Base-by-base conservation (phyloP, 1,284 basidiomycete genomes). In the Papiliotrema flavescens region DNA sequence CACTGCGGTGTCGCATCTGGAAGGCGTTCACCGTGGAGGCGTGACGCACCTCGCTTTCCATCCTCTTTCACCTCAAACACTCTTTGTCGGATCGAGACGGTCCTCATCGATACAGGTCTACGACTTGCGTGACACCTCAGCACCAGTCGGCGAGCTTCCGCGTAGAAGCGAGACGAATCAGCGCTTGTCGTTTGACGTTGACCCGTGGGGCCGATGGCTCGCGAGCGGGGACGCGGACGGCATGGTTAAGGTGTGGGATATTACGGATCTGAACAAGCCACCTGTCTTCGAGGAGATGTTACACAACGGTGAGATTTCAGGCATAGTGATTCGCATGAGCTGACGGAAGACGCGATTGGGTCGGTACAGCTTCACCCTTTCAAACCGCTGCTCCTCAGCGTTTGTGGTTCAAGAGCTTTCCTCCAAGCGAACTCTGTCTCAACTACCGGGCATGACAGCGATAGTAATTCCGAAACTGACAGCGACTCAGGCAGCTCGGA, bases 11-110 rank as follows among this genome's bases (percentile, higher is more conserved):
- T 81, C 83, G 70, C 87, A 84, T 63, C 69, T 91, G 14, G 83
- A 84, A 7, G 84, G 83, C 0, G 76, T 84, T 2, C 72, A 76
- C 22, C 81, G 82, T 1, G 83, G 83, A 0, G 79, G 79, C 1
- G 82, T 93, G 8, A 89, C 84, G 1, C 89, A 92, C 80, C 89
- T 95, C 42, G 81, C 82, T 57, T 95, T 92, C 75, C 87, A 92
- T 65, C 88, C 89, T 0, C 75, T 79, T 14, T 79, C 79, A 36
- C 85, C 88, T 0, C 82, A 88, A 54, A 75, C 89, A 0, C 72
- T 95, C 19, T 93, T 90, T 62, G 86, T 88, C 0, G 81, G 88
- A 0, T 92, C 88, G 57, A 81, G 92, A 14, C 80, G 87, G 13
- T 81, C 81, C n/a, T 78, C 79, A 13, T 67, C 66, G 0, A 80